Evolutionary conservation across 2,329 filamentous ascomycete species (phyloP), one percentile per base, ranked within the genome.

Genomic region (Beauveria varroae): DNA sequence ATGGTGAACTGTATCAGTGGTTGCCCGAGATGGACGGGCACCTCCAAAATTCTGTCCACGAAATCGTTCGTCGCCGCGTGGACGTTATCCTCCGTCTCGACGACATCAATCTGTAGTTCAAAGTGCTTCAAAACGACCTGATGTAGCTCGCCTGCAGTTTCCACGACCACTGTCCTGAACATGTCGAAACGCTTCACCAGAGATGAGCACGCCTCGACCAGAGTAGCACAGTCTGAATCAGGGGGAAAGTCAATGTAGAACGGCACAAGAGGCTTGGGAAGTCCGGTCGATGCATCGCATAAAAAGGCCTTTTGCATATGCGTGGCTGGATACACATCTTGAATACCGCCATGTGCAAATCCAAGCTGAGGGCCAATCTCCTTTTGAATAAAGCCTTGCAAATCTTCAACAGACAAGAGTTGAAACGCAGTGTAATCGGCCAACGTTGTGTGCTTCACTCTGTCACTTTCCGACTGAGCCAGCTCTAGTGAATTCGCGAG

Each of bases 91-190:
- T 30, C 49, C 18, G 50, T 52, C 6, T 52, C 28, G 2, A 52
- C 18, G 5, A 52, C 10, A 7, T 22, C n/a, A 22, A 34, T 22
- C n/a, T 5, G 5, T n/a, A 18, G 2, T 9, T 37, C 50, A 10
- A 37, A 16, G 22, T 52, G 50, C 10, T 37, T 12, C 12, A 52
- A 30, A n/a, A 52, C n/a, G 10, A 22, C 50, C 43, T 62, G 56
- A 40, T 64, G 65, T 22, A 65, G 50, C 24, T 62, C 26, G 43
- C 55, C 60, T 3, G 34, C 43, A 20, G 8, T 49, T 4, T 28
- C 9, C 7, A 65, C 6, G 24, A 65, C 64, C 1, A 65, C 60
- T 3, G 64, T 58, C 16, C 64, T 52, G 50, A 65, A 60, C n/a
- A 65, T 60, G 46, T 64, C 64, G 22, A 62, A 64, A 26, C 56